Base-by-base conservation (phyloP, 257 asterid genomes). In the Penstemon newberryi region DNA sequence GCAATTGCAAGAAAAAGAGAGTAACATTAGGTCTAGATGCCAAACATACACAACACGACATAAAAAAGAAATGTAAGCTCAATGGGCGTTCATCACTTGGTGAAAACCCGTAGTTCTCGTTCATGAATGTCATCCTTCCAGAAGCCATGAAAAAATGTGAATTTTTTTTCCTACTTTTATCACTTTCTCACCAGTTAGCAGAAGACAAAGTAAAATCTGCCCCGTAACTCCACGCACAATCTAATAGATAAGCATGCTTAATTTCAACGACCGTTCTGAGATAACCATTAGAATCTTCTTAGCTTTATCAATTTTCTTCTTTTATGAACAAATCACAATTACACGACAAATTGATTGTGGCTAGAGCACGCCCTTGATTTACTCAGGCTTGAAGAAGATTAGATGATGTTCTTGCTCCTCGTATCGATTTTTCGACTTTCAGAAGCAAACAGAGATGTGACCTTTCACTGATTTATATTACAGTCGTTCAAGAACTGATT, bases 401-500 rank as follows among this genome's bases (percentile, higher is more conserved):
- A 73, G 25, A 52, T 63, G 50, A 61, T 33, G 13, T 37, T 47
- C 65, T 43, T 63, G 69, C 78, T 63, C 66, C 71, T 52, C 67
- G 69, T 66, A 71, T 56, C 60, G 65, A 73, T 66, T 51, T 53
- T 58, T 67, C 75, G 5, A 69, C 65, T 63, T 78, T 67, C 70
- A 64, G 58, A 72, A 70, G 73, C 72, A 60, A 78, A 61, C 64
- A 58, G 66, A 66, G 61, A 19, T 50, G 42, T 57, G 50, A 61
- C 49, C 60, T 68, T 73, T 79, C n/a, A 84, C 57, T 77, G 86
- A 81, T 84, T 91, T 77, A 94, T 89, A 74, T 94, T 94, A 79
- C 99, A 94, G 43, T 89, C 96, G 66, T 81, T 87, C 80, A 94
- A 81, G 70, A 82, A 85, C 74, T 80, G 88, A 75, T 82, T 82